Conservation (phyloP, 352 stramenopile species). For the Pythium volutum region DNA sequence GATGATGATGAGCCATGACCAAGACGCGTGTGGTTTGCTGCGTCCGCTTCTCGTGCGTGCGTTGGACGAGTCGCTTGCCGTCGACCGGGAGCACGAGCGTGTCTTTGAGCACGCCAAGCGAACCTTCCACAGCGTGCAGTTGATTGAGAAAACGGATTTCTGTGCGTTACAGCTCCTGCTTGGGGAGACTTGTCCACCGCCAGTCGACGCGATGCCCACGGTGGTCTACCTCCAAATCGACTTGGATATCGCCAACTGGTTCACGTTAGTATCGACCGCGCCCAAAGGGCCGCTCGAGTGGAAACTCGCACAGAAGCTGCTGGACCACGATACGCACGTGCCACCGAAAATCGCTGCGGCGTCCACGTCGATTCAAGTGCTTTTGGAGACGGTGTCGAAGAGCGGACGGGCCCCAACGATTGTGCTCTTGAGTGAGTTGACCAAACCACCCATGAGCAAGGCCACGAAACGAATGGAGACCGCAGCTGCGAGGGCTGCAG, state of each 20-base stretch:
- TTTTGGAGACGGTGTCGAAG: slow-evolving; percentile 21
- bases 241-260: slow-evolving; percentile 70
- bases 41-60: slow-evolving; percentile 19
- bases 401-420: slow-evolving; percentile 20
- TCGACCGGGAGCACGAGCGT: slow-evolving; percentile 13
- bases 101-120: slow-evolving; percentile 21
- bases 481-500: neutral
- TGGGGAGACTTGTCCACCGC: neutral
- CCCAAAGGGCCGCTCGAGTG: slow-evolving; percentile 26
- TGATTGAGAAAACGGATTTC: slow-evolving; percentile 36
- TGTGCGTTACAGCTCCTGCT: slow-evolving; percentile 17
- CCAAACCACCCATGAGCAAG: slow-evolving; percentile 46
- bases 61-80: slow-evolving; percentile 18
- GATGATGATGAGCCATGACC: neutral
- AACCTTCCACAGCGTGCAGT: slow-evolving; percentile 26
- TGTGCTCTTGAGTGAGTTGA: slow-evolving; percentile 52
- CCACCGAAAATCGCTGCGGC: slow-evolving; percentile 34
- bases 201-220: neutral
- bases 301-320: slow-evolving; percentile 43
- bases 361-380: slow-evolving; percentile 23
- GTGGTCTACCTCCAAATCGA: slow-evolving; percentile 61
- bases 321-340: slow-evolving; percentile 40
- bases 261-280: slow-evolving; percentile 30
- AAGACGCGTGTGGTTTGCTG: slow-evolving; percentile 8
- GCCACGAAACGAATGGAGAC: slow-evolving; percentile 33